These are phyloP conservation scores for Phytophthora syringae DNA, from an alignment of 352 stramenopile species.

Conservation along the genomic window DNA sequence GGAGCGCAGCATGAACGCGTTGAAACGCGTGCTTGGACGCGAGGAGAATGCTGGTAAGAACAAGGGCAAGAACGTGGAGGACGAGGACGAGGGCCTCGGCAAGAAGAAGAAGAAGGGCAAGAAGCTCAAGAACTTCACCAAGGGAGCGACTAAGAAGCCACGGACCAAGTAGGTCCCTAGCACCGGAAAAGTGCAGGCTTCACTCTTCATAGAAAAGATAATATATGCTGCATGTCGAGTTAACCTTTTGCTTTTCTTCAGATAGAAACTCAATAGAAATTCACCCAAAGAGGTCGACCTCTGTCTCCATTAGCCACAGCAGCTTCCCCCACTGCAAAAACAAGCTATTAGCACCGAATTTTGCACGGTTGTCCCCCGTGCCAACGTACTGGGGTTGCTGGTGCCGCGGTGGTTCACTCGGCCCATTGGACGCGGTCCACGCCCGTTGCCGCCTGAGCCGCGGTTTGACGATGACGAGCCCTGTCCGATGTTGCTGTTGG, in stretches of 20 bases:
- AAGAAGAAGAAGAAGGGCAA: constrained; percentile 71
- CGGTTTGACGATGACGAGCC: constrained; percentile 21
- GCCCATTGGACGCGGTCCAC: constrained; percentile 58
- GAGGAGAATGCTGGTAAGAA: constrained; percentile 83
- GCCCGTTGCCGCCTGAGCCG: constrained; percentile 22
- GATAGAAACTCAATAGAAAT: no score
- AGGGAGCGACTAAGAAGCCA: constrained; percentile 69
- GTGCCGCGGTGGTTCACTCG: constrained; percentile 53
- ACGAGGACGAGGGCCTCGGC: constrained; percentile 55
- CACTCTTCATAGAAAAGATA: constrained; percentile 42
- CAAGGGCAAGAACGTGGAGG: constrained; percentile 68
- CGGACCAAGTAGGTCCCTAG: constrained; percentile 56
- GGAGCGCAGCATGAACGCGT: constrained; percentile 78
- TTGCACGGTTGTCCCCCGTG: no score
- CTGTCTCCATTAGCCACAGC: constrained; percentile 48
- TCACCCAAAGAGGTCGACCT: no score
- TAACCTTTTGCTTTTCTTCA: no score
- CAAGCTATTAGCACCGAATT: no score
- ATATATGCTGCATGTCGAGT: constrained; percentile 39
- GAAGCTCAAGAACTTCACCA: constrained; percentile 81
- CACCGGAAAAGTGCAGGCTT: no score
- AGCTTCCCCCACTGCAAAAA: constrained; percentile 58
- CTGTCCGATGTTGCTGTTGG: constrained; percentile 41
- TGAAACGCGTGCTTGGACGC: constrained; percentile 76
- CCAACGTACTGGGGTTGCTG: constrained; percentile 63